Percentiles rank a stretch among this genome's conserved stretches.
These are phyloP conservation scores for Botrytis pseudocinerea DNA, from an alignment of 2,329 filamentous ascomycete genomes.

Conservation along the genomic window DNA sequence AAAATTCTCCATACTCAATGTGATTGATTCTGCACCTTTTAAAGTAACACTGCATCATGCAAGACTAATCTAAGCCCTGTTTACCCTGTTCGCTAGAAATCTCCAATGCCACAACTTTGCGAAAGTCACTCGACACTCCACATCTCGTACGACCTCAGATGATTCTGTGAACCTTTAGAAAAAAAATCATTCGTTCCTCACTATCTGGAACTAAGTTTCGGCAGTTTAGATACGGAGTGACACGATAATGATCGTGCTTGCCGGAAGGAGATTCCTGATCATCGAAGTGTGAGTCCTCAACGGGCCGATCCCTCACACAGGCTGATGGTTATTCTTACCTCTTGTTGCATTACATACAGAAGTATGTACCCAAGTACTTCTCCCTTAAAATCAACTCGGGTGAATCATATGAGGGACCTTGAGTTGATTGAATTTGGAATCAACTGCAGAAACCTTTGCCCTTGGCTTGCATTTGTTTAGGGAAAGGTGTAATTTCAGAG, in stretches of 20 bases:
- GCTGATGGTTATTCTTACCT: background rate
- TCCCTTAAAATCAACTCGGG: too few relatives aligned
- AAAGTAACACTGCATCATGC: slow-evolving; percentile 11
- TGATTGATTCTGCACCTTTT: background rate
- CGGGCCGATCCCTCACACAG: slow-evolving; percentile 18
- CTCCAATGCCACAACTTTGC: slow-evolving; percentile 12
- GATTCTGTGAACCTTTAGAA: background rate
- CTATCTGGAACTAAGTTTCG: background rate
- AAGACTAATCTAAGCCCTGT: background rate
- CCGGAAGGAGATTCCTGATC: background rate
- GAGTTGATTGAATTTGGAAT: background rate
- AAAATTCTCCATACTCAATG: background rate
- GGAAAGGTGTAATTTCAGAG: background rate
- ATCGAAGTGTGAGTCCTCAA: background rate
- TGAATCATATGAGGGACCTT: background rate
- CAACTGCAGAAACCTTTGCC: background rate
- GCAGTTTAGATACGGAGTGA: slow-evolving; percentile 5
- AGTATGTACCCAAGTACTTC: background rate
- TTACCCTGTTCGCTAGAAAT: background rate
- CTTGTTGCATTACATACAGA: background rate
- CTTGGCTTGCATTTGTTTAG: background rate
- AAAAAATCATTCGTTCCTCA: background rate
- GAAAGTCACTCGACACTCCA: background rate
- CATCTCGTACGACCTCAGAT: background rate
- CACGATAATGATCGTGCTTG: background rate